Conservation (phyloP, 257 asterid species). For the Nicotiana sylvestris region DNA sequence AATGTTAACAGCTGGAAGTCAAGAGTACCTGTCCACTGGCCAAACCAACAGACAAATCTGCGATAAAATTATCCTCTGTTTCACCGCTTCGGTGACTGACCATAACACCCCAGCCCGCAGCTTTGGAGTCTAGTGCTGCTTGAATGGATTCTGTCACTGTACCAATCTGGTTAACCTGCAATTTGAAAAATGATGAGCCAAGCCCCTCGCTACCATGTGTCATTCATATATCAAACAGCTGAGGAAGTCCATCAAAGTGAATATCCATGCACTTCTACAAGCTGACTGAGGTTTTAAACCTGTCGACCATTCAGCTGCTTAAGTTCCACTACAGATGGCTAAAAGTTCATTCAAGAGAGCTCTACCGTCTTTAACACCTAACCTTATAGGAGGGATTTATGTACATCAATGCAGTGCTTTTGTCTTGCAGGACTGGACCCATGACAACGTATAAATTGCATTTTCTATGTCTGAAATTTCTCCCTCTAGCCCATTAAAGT, state of each 20-base stretch:
- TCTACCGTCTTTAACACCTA: not conserved
- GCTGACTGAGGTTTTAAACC: no score
- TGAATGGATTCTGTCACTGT: conserved; percentile 94
- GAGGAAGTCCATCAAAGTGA: no score
- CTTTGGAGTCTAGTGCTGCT: conserved; percentile 96
- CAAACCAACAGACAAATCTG: conserved; percentile 91
- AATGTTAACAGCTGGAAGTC: not conserved
- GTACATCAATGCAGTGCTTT: not conserved
- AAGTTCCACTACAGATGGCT: no score
- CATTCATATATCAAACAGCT: not conserved
- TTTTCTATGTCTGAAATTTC: not conserved
- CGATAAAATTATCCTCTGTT: conserved; percentile 97
- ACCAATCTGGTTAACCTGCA: conserved; percentile 98
- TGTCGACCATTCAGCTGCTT: no score
- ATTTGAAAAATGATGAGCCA: not conserved
- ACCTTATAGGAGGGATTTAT: not conserved
- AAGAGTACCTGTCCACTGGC: conserved; percentile 91
- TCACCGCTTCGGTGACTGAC: conserved; percentile 99
- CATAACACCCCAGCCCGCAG: conserved; percentile 99
- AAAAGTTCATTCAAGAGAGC: not conserved
- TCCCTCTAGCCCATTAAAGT: not conserved
- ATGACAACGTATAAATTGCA: not conserved
- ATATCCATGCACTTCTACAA: no score
- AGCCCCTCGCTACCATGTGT: not conserved
- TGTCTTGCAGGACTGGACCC: not conserved